Evolutionary conservation across 129 eudicot genomes (phyloP).

Genomic region (Logfia minima): DNA sequence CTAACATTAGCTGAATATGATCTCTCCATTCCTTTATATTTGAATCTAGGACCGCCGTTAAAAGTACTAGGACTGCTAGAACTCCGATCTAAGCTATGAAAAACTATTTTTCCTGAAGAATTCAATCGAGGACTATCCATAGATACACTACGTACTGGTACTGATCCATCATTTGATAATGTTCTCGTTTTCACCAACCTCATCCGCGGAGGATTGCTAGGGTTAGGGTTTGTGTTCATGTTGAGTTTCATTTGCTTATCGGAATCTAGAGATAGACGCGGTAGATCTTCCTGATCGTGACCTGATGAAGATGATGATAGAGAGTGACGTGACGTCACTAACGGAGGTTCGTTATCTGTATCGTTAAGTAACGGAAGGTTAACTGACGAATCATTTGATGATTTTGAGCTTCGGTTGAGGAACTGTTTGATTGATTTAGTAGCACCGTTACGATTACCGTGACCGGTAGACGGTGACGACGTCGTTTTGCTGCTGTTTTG

Average conservation of each 20-base stretch:
- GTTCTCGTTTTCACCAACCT: constrained; percentile 33
- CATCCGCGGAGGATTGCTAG: constrained; percentile 29
- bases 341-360: constrained; percentile 38
- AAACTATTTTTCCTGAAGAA: constrained; percentile 63
- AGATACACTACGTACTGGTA: constrained; percentile 22
- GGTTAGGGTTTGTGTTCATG: not conserved
- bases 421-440: constrained; percentile 45
- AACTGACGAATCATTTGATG: constrained; percentile 42
- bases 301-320: constrained; percentile 59
- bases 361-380: constrained; percentile 56
- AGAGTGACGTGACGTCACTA: constrained; percentile 50
- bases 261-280: constrained; percentile 53
- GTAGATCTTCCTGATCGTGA: constrained; percentile 59
- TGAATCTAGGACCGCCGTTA: constrained; percentile 54
- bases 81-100: constrained; percentile 63
- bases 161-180: constrained; percentile 22
- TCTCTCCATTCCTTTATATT: constrained; percentile 56
- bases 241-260: constrained; percentile 30
- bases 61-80: constrained; percentile 71
- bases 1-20: constrained; percentile 67
- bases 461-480: constrained; percentile 17
- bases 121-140: constrained; percentile 72
- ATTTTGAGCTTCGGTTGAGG: constrained; percentile 49
- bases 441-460: not conserved
- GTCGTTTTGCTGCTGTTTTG: constrained; percentile 32